phyloP scores from a whole-genome alignment of 352 stramenopile genomes.

The Phytophthora pistaciae region DNA sequence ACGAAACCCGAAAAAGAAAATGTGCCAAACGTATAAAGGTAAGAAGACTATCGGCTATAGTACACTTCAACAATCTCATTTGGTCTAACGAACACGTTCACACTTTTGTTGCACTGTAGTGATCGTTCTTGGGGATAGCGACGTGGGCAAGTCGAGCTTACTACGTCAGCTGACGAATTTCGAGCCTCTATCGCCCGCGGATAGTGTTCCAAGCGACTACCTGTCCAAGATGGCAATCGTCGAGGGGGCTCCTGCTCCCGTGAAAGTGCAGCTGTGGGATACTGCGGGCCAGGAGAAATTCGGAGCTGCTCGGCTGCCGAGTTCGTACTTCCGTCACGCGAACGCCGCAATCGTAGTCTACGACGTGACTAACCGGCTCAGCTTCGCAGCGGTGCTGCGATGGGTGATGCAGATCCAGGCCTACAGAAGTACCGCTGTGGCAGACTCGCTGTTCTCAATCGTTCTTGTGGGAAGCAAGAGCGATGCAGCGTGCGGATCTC shows the following conservation, averaged over 20 bases:
- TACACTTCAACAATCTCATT: background rate
- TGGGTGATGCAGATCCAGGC: conserved; percentile 45
- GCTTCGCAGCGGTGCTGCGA: conserved; percentile 38
- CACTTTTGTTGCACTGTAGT: conserved; percentile 39
- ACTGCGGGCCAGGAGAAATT: conserved; percentile 61
- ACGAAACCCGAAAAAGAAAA: conserved; percentile 57
- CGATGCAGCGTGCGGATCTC: conserved; percentile 9
- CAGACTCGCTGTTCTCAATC: conserved; percentile 35
- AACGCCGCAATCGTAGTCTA: conserved; percentile 56
- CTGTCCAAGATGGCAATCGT: conserved; percentile 43
- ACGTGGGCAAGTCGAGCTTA: conserved; percentile 58
- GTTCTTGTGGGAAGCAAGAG: conserved; percentile 46
- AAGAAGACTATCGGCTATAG: background rate
- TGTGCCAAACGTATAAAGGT: conserved; percentile 61
- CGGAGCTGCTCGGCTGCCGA: conserved; percentile 38
- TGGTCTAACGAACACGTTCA: background rate
- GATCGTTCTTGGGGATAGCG: conserved; percentile 49
- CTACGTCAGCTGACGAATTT: conserved; percentile 32
- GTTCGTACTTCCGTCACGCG: conserved; percentile 55
- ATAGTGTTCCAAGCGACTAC: conserved; percentile 31
- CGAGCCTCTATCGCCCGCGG: background rate
- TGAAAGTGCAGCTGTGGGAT: conserved; percentile 69
- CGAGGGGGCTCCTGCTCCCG: conserved; percentile 23
- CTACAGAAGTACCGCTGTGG: conserved; percentile 3
- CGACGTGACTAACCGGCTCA: conserved; percentile 43